A percentile compares a stretch with the other conserved stretches of the same genome.
These are phyloP conservation scores for Lactarius trivialis DNA, from an alignment of 768 basidiomycete genomes.

Conservation along the genomic window DNA sequence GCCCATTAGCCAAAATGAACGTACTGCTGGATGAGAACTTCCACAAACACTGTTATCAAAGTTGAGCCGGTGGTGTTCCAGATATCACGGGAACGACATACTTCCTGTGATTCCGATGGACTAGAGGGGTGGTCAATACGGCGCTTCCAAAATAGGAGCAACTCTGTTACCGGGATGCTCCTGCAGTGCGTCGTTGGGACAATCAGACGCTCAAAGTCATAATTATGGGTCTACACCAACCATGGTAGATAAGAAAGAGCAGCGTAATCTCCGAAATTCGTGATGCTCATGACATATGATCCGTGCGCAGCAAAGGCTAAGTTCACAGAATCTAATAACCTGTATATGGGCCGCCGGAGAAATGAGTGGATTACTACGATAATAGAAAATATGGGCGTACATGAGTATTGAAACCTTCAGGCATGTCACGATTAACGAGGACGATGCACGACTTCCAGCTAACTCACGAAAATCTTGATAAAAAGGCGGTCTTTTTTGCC, in stretches of 20 bases:
- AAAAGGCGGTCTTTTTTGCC: neutral
- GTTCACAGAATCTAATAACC: neutral
- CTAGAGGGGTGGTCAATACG: neutral
- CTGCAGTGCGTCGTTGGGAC: neutral
- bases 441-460: neutral
- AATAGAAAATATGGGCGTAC: neutral
- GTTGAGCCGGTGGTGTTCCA: neutral
- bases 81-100: neutral
- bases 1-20: neutral
- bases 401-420: neutral
- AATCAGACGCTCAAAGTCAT: neutral
- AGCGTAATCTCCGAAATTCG: slow-evolving; percentile 1
- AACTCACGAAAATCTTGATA: neutral
- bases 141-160: neutral
- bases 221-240: neutral
- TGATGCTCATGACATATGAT: neutral
- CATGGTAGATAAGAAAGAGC: neutral
- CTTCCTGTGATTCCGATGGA: neutral
- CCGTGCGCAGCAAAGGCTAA: neutral
- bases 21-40: slow-evolving; percentile 1
- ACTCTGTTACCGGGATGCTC: neutral
- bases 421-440: neutral
- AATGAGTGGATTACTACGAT: neutral
- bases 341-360: neutral
- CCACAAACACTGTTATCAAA: neutral